Percentiles rank a stretch among this genome's conserved stretches.
phyloP scores from a whole-genome alignment of 2,329 filamentous ascomycete species.

The Alternaria solani region DNA sequence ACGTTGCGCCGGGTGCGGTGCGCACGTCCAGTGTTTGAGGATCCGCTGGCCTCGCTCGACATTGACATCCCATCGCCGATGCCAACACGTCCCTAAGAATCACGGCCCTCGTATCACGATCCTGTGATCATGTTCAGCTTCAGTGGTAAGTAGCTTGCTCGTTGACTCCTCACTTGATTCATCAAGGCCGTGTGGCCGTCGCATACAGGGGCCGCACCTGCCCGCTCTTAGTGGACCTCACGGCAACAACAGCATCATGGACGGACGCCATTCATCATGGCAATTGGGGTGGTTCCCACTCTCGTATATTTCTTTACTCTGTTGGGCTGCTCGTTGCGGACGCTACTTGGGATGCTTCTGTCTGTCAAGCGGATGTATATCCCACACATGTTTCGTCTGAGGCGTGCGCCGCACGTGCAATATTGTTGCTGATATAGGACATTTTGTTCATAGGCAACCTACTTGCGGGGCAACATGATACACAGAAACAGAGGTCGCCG shows the following conservation, averaged over 20 bases:
- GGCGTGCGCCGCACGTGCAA: constrained; percentile 32
- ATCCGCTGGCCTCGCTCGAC: constrained; percentile 12
- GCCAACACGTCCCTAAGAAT: constrained; percentile 6
- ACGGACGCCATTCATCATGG: not conserved
- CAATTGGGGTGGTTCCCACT: not conserved
- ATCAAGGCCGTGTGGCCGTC: constrained; percentile 4
- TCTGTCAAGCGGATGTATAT: constrained; percentile 24
- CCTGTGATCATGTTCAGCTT: constrained; percentile 47
- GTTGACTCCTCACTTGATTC: not conserved
- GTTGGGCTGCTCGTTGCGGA: constrained; percentile 3
- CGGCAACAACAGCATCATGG: constrained; percentile 9
- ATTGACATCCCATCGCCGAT: constrained; percentile 9
- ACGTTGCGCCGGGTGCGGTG: constrained; percentile 17
- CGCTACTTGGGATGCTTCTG: constrained; percentile 25
- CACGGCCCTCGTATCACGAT: constrained; percentile 1
- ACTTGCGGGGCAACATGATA: constrained; percentile 51
- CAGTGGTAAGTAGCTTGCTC: constrained; percentile 43
- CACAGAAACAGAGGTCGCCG: constrained; percentile 54
- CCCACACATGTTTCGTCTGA: constrained; percentile 42
- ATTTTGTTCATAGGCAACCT: constrained; percentile 40
- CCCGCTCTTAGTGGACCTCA: not conserved
- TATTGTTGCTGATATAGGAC: constrained; percentile 40
- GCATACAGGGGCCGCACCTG: constrained; percentile 3
- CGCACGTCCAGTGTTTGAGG: constrained; percentile 25
- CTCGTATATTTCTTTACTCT: not conserved